phyloP scores from a whole-genome alignment of 2,329 filamentous ascomycete genomes.

The Verticillium nonalfalfae region DNA sequence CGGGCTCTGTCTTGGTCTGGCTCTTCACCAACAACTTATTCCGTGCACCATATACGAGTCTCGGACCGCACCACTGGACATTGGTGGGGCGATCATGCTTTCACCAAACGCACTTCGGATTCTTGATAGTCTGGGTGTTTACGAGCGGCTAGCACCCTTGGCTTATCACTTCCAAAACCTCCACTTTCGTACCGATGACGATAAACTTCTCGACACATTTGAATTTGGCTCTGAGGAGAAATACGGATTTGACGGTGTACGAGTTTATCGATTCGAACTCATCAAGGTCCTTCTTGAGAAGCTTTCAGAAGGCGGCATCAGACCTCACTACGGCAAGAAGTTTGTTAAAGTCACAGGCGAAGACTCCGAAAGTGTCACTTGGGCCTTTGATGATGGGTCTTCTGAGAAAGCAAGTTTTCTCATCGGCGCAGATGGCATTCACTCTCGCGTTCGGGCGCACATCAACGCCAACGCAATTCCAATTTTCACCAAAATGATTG shows the following conservation, averaged over 20 bases:
- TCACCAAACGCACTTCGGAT: slow-evolving; percentile 52
- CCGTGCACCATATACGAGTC: slow-evolving; percentile 44
- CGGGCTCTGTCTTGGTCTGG: slow-evolving; percentile 48
- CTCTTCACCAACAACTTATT: slow-evolving; percentile 45
- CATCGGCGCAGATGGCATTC: slow-evolving; percentile 54
- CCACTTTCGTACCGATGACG: slow-evolving; percentile 32
- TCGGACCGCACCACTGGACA: slow-evolving; percentile 33
- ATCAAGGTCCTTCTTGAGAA: slow-evolving; percentile 39
- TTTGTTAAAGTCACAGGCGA: slow-evolving; percentile 37
- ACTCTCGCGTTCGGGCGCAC: slow-evolving; percentile 46
- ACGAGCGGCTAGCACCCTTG: slow-evolving; percentile 32
- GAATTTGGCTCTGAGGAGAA: slow-evolving; percentile 38
- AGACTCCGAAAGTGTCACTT: slow-evolving; percentile 30
- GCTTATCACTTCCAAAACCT: slow-evolving; percentile 46
- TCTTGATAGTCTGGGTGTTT: slow-evolving; percentile 43
- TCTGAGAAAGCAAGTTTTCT: slow-evolving; percentile 33
- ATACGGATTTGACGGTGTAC: slow-evolving; percentile 46
- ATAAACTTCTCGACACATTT: slow-evolving; percentile 29
- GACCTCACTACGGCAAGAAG: slow-evolving; percentile 39
- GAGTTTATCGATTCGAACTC: slow-evolving; percentile 46
- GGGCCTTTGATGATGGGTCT: slow-evolving; percentile 40
- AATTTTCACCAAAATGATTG: slow-evolving; percentile 40
- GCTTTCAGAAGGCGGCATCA: slow-evolving; percentile 30
- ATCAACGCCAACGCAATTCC: slow-evolving; percentile 42
- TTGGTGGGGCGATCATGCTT: slow-evolving; percentile 51